Evolutionary conservation across 495 filamentous ascomycete species (phyloP).

Genomic region (Hypoxylon fragiforme): DNA sequence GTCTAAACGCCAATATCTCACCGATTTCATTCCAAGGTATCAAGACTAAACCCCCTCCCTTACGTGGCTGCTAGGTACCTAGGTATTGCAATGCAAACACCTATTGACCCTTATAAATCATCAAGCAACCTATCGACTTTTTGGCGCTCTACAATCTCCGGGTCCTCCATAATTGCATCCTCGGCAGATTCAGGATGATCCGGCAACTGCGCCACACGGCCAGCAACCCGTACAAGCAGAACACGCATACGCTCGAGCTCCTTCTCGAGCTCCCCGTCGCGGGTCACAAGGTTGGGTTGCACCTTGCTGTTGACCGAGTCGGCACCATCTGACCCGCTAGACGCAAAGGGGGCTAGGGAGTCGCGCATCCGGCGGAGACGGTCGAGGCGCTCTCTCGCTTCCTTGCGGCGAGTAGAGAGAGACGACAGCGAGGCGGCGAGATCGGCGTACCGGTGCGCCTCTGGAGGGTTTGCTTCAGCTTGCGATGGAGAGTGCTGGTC

Average conservation of each 20-base stretch:
- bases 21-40: no score
- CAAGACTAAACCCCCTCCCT: no score
- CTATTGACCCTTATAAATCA: slow-evolving; percentile 37
- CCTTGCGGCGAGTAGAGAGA: slow-evolving; percentile 57
- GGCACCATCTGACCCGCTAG: not conserved
- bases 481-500: slow-evolving; percentile 35
- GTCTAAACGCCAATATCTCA: no score
- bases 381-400: slow-evolving; percentile 57
- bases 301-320: slow-evolving; percentile 47
- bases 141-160: slow-evolving; percentile 43
- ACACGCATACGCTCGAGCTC: slow-evolving; percentile 79
- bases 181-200: slow-evolving; percentile 11
- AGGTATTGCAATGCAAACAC: no score
- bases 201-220: slow-evolving; percentile 52
- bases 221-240: slow-evolving; percentile 71
- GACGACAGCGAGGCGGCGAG: slow-evolving; percentile 54
- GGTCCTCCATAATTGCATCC: slow-evolving; percentile 34
- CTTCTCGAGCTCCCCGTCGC: slow-evolving; percentile 69
- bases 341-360: slow-evolving; percentile 61
- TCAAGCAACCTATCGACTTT: slow-evolving; percentile 48
- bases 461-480: slow-evolving; percentile 34
- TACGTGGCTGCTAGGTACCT: no score
- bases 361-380: slow-evolving; percentile 59
- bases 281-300: slow-evolving; percentile 76
- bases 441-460: slow-evolving; percentile 56